phyloP scores from a whole-genome alignment of 2,329 filamentous ascomycete species.

The Teratosphaeria epicoccoides region DNA sequence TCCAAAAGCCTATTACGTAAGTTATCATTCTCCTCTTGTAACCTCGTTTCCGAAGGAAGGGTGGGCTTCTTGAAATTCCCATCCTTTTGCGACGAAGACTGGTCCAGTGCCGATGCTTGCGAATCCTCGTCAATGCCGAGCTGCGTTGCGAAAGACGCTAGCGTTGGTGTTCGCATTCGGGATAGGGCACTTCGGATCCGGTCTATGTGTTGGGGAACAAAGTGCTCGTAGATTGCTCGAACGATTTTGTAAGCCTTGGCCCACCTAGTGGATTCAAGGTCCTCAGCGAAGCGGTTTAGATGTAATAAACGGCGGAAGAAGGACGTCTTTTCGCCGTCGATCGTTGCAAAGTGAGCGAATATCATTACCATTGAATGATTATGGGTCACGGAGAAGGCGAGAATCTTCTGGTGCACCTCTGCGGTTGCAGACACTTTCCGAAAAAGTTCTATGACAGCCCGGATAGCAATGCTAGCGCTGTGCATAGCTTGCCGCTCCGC shows the following conservation, averaged over 20 bases:
- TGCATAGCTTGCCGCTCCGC: constrained; percentile 11
- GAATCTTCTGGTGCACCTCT: constrained; percentile 5
- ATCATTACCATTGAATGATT: neutral
- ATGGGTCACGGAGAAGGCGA: constrained; percentile 9
- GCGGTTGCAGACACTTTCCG: constrained; percentile 1
- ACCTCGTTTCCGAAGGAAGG: neutral
- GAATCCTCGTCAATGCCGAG: neutral
- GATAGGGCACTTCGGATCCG: neutral
- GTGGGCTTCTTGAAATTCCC: neutral
- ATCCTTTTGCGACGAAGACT: neutral
- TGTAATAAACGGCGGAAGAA: neutral
- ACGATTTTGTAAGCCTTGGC: neutral
- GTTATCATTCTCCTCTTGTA: neutral
- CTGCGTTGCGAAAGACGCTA: neutral
- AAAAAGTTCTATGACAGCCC: constrained; percentile 9
- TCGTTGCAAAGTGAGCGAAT: neutral
- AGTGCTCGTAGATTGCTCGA: neutral
- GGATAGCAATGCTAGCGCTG: constrained; percentile 8
- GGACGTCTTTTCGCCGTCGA: neutral
- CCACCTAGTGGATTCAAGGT: neutral
- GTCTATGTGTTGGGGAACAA: neutral
- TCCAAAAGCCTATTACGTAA: too few relatives aligned
- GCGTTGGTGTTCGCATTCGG: neutral
- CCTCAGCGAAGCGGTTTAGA: neutral
- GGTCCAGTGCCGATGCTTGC: neutral